Percentiles rank a stretch among this genome's conserved stretches.
Evolutionary conservation across 2,329 filamentous ascomycete species (phyloP).

Genomic region (Aspergillus fumigatiaffinis): DNA sequence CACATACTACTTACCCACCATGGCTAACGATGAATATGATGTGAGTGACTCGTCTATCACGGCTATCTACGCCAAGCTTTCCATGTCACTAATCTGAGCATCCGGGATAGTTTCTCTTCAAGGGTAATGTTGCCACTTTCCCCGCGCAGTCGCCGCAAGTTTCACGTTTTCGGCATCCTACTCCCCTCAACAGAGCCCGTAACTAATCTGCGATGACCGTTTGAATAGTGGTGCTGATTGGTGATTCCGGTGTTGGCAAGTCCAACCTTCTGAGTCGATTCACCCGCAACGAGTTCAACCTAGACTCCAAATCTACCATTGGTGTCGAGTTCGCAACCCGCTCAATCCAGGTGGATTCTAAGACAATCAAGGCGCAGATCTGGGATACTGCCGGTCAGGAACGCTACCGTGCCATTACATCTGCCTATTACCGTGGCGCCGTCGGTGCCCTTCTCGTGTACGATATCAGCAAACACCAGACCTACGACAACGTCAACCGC

Average conservation of each 20-base stretch:
- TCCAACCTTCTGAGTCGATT: conserved; percentile 99
- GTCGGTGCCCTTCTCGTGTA: conserved; percentile 97
- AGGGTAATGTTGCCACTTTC: conserved; percentile 60
- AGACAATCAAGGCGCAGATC: conserved; percentile 99
- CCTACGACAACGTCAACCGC: conserved; percentile 97
- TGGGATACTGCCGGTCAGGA: conserved; percentile 99
- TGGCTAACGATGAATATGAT: conserved; percentile 99
- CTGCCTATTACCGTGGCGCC: conserved; percentile 96
- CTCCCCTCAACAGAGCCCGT: conserved; percentile 1
- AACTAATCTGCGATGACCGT: conserved; percentile 16
- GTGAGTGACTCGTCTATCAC: conserved; percentile 54
- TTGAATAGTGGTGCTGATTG: conserved; percentile 84
- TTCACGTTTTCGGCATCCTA: conserved; percentile 12
- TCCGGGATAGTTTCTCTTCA: conserved; percentile 83
- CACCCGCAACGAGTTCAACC: conserved; percentile 99
- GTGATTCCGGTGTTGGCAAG: conserved; percentile 99
- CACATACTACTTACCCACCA: conserved; percentile 42
- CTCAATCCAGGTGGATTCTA: conserved; percentile 97
- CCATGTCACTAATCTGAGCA: conserved; percentile 14
- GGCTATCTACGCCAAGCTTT: not conserved
- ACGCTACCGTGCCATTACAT: conserved; percentile 97
- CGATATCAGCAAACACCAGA: conserved; percentile 99
- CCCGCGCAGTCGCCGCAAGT: conserved; percentile 17
- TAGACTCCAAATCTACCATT: conserved; percentile 99
- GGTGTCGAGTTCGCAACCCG: conserved; percentile 98